These are phyloP conservation scores for Colletotrichum sp. DNA, from an alignment of 2,329 filamentous ascomycete genomes.

Conservation along the genomic window DNA sequence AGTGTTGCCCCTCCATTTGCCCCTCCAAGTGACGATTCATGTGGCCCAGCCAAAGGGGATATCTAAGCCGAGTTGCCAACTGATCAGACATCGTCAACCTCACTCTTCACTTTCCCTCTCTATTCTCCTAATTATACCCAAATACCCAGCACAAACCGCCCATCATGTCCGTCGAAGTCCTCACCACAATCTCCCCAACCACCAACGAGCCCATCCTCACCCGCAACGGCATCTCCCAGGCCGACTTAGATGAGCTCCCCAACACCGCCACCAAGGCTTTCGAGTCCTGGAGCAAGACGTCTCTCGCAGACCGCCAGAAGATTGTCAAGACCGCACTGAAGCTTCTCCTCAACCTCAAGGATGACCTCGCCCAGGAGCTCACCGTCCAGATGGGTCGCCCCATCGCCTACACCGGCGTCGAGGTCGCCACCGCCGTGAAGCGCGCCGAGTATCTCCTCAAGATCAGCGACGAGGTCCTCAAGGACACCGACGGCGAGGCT, in stretches of 20 bases:
- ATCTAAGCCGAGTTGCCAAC: slow-evolving; percentile 13
- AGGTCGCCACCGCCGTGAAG: slow-evolving; percentile 85
- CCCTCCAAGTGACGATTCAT: slow-evolving; percentile 20
- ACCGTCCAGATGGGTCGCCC: slow-evolving; percentile 96
- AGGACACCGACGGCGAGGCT: slow-evolving; percentile 80
- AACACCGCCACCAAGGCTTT: slow-evolving; percentile 77
- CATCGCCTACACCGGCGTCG: slow-evolving; percentile 83
- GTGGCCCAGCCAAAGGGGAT: neutral
- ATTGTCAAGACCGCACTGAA: slow-evolving; percentile 83
- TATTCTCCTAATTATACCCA: neutral
- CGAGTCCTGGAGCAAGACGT: slow-evolving; percentile 75
- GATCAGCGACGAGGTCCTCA: slow-evolving; percentile 78
- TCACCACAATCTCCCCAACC: slow-evolving; percentile 85
- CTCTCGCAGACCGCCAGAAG: slow-evolving; percentile 75
- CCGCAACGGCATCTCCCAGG: slow-evolving; percentile 73
- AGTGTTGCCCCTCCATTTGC: slow-evolving; percentile 6
- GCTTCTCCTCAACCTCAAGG: slow-evolving; percentile 71
- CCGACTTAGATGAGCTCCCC: slow-evolving; percentile 76
- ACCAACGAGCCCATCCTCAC: slow-evolving; percentile 86
- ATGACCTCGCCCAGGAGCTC: slow-evolving; percentile 83
- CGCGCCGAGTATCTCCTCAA: slow-evolving; percentile 86
- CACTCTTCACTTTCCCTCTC: neutral
- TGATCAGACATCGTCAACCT: neutral
- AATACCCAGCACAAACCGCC: neutral
- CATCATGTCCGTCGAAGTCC: slow-evolving; percentile 67